Evolutionary conservation across 768 basidiomycete species (phyloP).

Genomic region (Russula virescens): DNA sequence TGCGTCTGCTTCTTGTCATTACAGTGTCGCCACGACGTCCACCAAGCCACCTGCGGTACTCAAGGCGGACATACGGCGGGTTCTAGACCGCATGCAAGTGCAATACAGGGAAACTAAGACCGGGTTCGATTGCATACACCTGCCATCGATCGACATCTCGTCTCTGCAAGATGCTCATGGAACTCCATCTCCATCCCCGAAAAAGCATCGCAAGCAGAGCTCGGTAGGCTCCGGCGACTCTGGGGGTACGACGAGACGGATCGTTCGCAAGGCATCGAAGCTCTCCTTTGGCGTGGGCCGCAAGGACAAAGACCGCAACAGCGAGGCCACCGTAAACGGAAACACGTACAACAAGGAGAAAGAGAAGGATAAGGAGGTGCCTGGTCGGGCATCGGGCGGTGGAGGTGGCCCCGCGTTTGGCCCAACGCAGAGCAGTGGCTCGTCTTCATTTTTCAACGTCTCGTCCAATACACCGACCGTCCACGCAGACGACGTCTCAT

Average conservation of each 20-base stretch:
- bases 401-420: slow-evolving; percentile 39
- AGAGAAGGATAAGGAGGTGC: slow-evolving; percentile 42
- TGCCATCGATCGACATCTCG: slow-evolving; percentile 87
- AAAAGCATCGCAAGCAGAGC: slow-evolving; percentile 38
- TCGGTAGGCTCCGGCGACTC: slow-evolving; percentile 52
- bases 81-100: slow-evolving; percentile 91
- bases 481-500: slow-evolving; percentile 32
- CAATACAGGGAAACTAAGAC: slow-evolving; percentile 86
- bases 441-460: slow-evolving; percentile 84
- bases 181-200: slow-evolving; percentile 30
- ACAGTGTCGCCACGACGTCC: slow-evolving; percentile 89
- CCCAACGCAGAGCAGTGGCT: slow-evolving; percentile 67
- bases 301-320: slow-evolving; percentile 38
- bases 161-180: slow-evolving; percentile 46
- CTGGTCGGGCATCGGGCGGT: slow-evolving; percentile 39
- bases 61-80: slow-evolving; percentile 77
- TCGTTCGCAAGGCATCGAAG: slow-evolving; percentile 73
- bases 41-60: slow-evolving; percentile 78
- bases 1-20: slow-evolving; percentile 2
- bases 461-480: slow-evolving; percentile 47
- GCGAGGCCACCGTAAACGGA: slow-evolving; percentile 25
- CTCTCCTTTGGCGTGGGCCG: slow-evolving; percentile 68
- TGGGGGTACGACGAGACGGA: slow-evolving; percentile 43
- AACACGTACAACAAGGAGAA: not conserved
- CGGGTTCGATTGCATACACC: slow-evolving; percentile 94